Evolutionary conservation across 108 stramenopile species (phyloP).

Genomic region (Poteriospumella lacustris): DNA sequence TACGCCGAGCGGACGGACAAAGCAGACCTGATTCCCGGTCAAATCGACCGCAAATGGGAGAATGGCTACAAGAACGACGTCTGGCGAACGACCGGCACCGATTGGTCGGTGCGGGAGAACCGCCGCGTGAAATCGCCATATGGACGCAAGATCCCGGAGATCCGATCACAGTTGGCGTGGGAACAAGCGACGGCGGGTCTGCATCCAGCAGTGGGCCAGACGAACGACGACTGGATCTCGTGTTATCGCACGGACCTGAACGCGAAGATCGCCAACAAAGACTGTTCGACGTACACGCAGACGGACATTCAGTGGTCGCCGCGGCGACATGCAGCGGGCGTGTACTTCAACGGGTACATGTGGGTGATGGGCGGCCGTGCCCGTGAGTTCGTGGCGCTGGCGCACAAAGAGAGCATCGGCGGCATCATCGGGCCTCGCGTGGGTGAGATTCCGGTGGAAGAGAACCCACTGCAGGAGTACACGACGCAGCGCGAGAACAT

Average conservation of each 20-base stretch:
- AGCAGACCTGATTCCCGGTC: neutral
- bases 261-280: constrained; percentile 37
- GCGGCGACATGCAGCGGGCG: constrained; percentile 57
- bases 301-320: constrained; percentile 72
- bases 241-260: constrained; percentile 49
- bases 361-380: constrained; percentile 67
- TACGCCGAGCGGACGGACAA: constrained; percentile 25
- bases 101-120: neutral
- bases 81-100: constrained; percentile 50
- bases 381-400: constrained; percentile 56
- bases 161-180: constrained; percentile 37
- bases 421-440: constrained; percentile 47
- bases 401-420: constrained; percentile 51
- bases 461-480: neutral
- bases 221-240: constrained; percentile 67
- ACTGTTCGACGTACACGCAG: constrained; percentile 40
- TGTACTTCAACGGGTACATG: constrained; percentile 50
- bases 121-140: constrained; percentile 27
- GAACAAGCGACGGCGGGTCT: constrained; percentile 35
- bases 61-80: constrained; percentile 63
- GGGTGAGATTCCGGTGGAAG: constrained; percentile 3
- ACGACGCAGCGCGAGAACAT: constrained; percentile 47
- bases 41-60: neutral
- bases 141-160: constrained; percentile 32
- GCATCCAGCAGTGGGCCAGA: constrained; percentile 39